These are phyloP conservation scores for Neurospora sp. DNA, from an alignment of 495 filamentous ascomycete genomes.

Conservation along the genomic window DNA sequence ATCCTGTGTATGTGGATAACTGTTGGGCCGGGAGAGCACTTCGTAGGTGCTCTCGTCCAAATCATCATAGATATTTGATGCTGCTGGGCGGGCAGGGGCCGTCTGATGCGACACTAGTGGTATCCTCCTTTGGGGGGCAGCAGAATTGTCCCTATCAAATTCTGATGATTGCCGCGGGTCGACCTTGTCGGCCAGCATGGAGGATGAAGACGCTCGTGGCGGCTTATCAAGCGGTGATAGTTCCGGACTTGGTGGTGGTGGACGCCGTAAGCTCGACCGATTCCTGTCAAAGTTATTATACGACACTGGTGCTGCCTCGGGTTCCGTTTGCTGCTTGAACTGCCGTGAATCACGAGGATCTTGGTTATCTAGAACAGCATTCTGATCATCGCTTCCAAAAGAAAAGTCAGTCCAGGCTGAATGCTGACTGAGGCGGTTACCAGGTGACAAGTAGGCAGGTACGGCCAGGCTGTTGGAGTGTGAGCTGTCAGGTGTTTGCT, in stretches of 20 bases:
- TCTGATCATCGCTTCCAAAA: constrained; percentile 36
- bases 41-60: constrained; percentile 26
- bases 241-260: constrained; percentile 15
- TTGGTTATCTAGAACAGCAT: constrained; percentile 8
- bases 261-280: constrained; percentile 7
- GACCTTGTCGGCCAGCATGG: constrained; percentile 15
- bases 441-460: constrained; percentile 32
- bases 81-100: constrained; percentile 18
- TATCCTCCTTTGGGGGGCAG: constrained; percentile 6
- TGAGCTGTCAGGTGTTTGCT: constrained; percentile 16
- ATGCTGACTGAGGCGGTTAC: constrained; percentile 39
- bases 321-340: background rate
- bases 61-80: constrained; percentile 6
- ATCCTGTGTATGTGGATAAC: constrained; percentile 26
- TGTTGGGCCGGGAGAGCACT: constrained; percentile 31
- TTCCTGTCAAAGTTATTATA: background rate
- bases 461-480: constrained; percentile 30
- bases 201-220: constrained; percentile 5
- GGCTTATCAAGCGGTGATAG: constrained; percentile 16
- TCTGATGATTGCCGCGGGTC: constrained; percentile 20
- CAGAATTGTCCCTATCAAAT: constrained; percentile 18
- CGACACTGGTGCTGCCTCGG: background rate
- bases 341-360: constrained; percentile 1
- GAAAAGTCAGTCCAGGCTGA: constrained; percentile 49
- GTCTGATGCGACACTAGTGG: constrained; percentile 26